Conservation (phyloP, 805 yeast species). For the Jamesozyma jinghongensis region DNA sequence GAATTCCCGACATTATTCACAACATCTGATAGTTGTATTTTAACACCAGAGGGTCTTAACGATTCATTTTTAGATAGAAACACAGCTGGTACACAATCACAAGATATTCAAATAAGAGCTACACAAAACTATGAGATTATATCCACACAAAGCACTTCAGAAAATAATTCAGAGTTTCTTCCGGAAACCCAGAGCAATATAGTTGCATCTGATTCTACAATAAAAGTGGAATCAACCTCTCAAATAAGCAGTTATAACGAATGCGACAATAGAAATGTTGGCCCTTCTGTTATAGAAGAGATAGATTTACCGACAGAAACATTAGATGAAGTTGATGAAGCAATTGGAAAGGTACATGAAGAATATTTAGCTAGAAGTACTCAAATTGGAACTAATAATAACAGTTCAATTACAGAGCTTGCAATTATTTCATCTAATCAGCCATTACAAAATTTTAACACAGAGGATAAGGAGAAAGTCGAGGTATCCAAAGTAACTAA, state of each 20-base stretch:
- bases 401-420: no score
- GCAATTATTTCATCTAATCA: no score
- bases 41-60: not conserved
- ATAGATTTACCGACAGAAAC: not conserved
- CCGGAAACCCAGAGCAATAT: not conserved
- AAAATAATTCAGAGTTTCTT: not conserved
- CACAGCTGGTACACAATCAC: not conserved
- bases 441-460: no score
- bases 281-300: no score
- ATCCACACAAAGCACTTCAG: not conserved
- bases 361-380: constrained; percentile 1
- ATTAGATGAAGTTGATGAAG: constrained; percentile 1
- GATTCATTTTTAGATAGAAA: not conserved
- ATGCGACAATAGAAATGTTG: no score
- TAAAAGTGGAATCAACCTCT: no score
- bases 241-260: no score
- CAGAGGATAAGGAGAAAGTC: no score
- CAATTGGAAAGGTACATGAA: not conserved
- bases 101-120: constrained; percentile 9
- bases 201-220: not conserved
- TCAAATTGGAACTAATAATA: not conserved
- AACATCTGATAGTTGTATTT: not conserved
- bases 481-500: no score
- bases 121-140: constrained; percentile 8
- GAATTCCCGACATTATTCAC: not conserved